Conservation (phyloP, 177 flowering plant genomes). For the Tripterygium wilfordii region DNA sequence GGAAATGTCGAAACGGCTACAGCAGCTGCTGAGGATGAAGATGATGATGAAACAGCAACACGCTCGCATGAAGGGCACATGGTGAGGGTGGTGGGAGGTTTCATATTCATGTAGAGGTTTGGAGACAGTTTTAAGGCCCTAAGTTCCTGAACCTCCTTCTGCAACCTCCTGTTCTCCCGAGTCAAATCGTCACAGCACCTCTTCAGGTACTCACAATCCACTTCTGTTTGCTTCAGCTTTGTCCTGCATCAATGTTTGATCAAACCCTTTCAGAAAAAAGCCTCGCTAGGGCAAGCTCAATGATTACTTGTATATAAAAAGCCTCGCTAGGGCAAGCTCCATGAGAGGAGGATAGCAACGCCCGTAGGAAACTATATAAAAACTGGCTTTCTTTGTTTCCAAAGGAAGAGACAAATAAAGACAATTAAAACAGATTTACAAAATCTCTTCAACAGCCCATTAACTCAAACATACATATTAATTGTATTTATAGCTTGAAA, state of each 20-base stretch:
- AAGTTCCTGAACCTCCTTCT: conserved; percentile 62
- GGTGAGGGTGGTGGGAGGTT: conserved; percentile 60
- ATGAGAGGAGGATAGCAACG: too few relatives aligned
- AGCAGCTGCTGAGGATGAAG: conserved; percentile 17
- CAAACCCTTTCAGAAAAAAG: too few relatives aligned
- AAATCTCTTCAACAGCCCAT: too few relatives aligned
- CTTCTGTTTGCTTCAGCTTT: conserved; percentile 67
- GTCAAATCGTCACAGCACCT: conserved; percentile 55
- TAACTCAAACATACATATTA: too few relatives aligned
- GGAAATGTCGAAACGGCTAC: background rate
- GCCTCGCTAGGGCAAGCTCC: too few relatives aligned
- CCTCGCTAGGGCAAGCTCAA: too few relatives aligned
- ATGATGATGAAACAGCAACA: conserved; percentile 28
- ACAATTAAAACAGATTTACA: too few relatives aligned
- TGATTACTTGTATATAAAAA: too few relatives aligned
- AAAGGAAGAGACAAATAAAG: too few relatives aligned
- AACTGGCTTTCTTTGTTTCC: too few relatives aligned
- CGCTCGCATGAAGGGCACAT: conserved; percentile 71
- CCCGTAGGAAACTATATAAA: too few relatives aligned
- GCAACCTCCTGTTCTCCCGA: conserved; percentile 51
- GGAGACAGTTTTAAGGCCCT: conserved; percentile 53
- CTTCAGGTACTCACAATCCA: conserved; percentile 56
- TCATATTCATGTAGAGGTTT: conserved; percentile 52
- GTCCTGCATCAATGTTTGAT: conserved; percentile 39
- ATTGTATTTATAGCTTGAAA: too few relatives aligned